Conservation (phyloP, 2,329 filamentous ascomycete species). For the Hymenoscyphus linearis region DNA sequence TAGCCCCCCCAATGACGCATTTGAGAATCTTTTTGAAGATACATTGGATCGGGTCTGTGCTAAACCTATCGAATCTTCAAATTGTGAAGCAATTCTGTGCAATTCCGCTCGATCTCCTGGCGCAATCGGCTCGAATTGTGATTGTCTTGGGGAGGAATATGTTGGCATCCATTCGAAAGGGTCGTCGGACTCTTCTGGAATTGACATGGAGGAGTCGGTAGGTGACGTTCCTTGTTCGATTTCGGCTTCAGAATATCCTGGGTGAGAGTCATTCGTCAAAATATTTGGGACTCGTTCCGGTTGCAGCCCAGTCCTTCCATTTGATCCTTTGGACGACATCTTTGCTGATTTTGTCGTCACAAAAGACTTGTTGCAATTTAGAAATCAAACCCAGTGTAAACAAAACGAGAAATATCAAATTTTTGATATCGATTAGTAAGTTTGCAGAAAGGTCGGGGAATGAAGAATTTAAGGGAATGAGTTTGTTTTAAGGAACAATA, state of each 20-base stretch:
- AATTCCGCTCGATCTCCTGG: conserved; percentile 26
- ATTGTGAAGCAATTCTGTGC: conserved; percentile 24
- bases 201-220: not conserved
- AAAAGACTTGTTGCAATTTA: not conserved
- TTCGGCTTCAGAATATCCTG: conserved; percentile 9
- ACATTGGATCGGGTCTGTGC: conserved; percentile 12
- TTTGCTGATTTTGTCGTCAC: not conserved
- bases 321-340: not conserved
- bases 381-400: not conserved
- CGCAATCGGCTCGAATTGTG: conserved; percentile 22
- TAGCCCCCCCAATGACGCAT: no score
- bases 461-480: not conserved
- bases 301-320: conserved; percentile 3
- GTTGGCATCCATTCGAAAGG: not conserved
- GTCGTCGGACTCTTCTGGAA: not conserved
- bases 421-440: not conserved
- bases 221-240: conserved; percentile 5
- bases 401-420: not conserved
- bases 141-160: not conserved
- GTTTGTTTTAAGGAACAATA: not conserved
- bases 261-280: conserved; percentile 2
- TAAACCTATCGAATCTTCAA: conserved; percentile 14
- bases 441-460: not conserved
- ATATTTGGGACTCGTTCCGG: conserved; percentile 15
- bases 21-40: not conserved